Conservation (phyloP, 116 monocot genomes). For the Phalaenopsis hybrid region DNA sequence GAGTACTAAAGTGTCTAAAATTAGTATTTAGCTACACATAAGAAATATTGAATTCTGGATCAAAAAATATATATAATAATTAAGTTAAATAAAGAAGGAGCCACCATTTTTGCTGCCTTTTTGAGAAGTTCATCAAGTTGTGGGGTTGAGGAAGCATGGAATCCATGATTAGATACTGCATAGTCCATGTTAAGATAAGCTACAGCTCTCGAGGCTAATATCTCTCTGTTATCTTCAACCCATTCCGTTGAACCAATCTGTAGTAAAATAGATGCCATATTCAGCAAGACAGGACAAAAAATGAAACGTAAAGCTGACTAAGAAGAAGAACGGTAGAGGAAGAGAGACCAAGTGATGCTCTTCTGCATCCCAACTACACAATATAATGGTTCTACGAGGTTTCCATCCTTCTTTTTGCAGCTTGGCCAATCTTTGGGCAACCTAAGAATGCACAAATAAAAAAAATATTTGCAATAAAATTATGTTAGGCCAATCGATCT, state of each 20-base stretch:
- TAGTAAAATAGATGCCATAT: not conserved
- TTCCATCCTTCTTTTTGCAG: conserved; percentile 76
- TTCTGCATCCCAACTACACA: conserved; percentile 96
- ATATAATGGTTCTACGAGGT: conserved; percentile 72
- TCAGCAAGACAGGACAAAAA: not conserved
- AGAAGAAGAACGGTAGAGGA: conserved; percentile 6
- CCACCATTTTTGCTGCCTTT: conserved; percentile 60
- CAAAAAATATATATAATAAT: not conserved
- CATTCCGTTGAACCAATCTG: conserved; percentile 93
- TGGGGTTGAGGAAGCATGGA: conserved; percentile 60
- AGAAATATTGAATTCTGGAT: not conserved
- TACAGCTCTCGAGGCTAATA: conserved; percentile 60
- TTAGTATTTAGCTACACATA: too few species aligned
- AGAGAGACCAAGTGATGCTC: conserved; percentile 74
- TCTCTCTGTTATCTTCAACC: conserved; percentile 72
- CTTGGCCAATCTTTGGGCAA: conserved; percentile 62
- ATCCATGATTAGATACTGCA: conserved; percentile 61
- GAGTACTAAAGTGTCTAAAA: too few species aligned
- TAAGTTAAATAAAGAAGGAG: not conserved
- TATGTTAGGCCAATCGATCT: too few species aligned
- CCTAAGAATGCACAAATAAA: conserved; percentile 18
- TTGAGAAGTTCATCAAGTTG: conserved; percentile 73
- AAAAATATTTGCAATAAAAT: too few species aligned
- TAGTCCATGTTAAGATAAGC: conserved; percentile 80
- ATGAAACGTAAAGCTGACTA: not conserved